These are phyloP conservation scores for Tetraselmis chui DNA, from an alignment of 139 green algal species.

Conservation along the genomic window DNA sequence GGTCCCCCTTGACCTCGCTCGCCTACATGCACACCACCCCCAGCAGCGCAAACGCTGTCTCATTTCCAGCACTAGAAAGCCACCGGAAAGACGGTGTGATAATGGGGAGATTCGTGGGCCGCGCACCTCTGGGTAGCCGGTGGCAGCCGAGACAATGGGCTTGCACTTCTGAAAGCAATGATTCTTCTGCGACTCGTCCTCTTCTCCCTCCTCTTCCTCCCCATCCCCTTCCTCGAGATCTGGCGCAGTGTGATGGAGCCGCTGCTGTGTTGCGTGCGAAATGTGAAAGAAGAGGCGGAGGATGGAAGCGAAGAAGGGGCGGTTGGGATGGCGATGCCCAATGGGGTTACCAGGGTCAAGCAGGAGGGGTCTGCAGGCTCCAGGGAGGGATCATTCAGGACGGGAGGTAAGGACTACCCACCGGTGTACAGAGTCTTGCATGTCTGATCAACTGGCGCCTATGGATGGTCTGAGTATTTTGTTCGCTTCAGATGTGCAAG, in stretches of 20 bases:
- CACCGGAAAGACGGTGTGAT: too few relatives aligned
- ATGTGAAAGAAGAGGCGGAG: not conserved
- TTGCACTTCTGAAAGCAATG: not conserved
- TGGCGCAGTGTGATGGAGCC: not conserved
- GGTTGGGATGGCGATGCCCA: too few relatives aligned
- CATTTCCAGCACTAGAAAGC: too few relatives aligned
- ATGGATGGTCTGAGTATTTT: too few relatives aligned
- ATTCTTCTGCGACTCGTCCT: not conserved
- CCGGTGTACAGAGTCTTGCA: too few relatives aligned
- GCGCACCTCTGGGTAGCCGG: not conserved
- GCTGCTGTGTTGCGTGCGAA: not conserved
- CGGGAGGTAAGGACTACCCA: too few relatives aligned
- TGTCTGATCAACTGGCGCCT: too few relatives aligned
- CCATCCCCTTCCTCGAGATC: slow-evolving; percentile 17
- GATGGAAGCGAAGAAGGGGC: too few relatives aligned
- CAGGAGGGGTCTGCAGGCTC: not conserved
- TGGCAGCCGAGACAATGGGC: not conserved
- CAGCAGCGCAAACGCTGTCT: too few relatives aligned
- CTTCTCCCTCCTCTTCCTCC: slow-evolving; percentile 1
- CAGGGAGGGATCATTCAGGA: too few relatives aligned
- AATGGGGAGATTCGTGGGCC: too few relatives aligned
- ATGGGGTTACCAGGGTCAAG: not conserved
- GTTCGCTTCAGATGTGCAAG: too few relatives aligned
- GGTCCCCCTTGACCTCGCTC: not conserved
- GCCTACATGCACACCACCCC: not conserved